These are phyloP conservation scores for Myxozyma neotropica DNA, from an alignment of 805 yeast genomes.

Conservation along the genomic window DNA sequence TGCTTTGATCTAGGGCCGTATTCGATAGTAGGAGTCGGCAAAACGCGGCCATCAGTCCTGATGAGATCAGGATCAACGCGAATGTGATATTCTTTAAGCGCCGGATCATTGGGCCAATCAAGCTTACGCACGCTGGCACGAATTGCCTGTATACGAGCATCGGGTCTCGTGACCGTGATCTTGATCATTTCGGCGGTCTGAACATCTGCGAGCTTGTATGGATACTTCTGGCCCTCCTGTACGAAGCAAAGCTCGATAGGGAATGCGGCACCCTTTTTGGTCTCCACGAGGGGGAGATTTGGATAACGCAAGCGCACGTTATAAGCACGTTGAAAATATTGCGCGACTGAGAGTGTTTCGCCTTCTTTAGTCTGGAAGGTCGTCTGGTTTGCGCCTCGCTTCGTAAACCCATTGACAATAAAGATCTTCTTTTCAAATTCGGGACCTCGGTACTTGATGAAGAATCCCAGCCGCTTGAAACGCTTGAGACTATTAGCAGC, in stretches of 20 bases:
- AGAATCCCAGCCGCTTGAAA: slow-evolving; percentile 9
- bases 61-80: slow-evolving; percentile 31
- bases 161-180: slow-evolving; percentile 41
- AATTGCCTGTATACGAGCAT: slow-evolving; percentile 39
- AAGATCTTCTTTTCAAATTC: slow-evolving; percentile 20
- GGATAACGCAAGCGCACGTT: slow-evolving; percentile 38
- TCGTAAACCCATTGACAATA: slow-evolving; percentile 17
- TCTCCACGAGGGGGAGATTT: slow-evolving; percentile 38
- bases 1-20: slow-evolving; percentile 29
- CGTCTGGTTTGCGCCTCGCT: slow-evolving; percentile 31
- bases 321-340: slow-evolving; percentile 38
- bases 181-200: slow-evolving; percentile 40
- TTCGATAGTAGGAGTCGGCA: slow-evolving; percentile 34
- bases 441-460: slow-evolving; percentile 21
- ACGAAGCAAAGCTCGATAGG: slow-evolving; percentile 41
- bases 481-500: slow-evolving; percentile 11
- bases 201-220: slow-evolving; percentile 40
- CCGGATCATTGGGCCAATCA: slow-evolving; percentile 25
- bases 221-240: slow-evolving; percentile 41
- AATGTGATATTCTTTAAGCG: slow-evolving; percentile 26
- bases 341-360: slow-evolving; percentile 39
- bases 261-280: slow-evolving; percentile 28
- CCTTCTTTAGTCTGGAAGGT: slow-evolving; percentile 34
- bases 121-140: slow-evolving; percentile 36
- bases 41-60: slow-evolving; percentile 41